Percentiles rank a stretch among this genome's conserved stretches.
phyloP scores from a whole-genome alignment of 306 rosid genomes.

The Cucurbita maxima region DNA sequence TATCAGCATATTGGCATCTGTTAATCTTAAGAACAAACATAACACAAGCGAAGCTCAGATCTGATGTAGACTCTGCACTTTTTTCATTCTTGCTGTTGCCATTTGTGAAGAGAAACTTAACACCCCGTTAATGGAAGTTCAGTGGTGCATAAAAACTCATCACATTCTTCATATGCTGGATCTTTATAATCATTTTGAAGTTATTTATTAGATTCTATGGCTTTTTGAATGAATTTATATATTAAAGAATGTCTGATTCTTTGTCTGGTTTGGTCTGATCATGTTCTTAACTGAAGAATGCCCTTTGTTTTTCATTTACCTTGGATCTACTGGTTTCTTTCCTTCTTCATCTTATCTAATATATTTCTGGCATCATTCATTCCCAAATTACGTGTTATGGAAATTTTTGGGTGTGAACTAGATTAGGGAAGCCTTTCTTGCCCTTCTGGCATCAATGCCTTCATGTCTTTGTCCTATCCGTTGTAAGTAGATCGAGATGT shows the following conservation, averaged over 20 bases:
- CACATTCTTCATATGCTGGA: not conserved
- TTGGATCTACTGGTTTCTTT: not conserved
- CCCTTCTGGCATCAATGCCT: not conserved
- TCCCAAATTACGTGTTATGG: not conserved
- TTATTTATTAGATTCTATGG: not conserved
- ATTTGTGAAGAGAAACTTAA: not conserved
- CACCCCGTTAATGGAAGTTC: not conserved
- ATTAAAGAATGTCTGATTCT: not conserved
- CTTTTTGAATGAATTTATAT: not conserved
- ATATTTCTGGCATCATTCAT: not conserved
- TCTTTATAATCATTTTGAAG: not conserved
- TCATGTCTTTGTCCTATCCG: not conserved
- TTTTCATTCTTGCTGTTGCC: not conserved
- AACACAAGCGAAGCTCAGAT: not conserved
- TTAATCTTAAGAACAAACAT: not conserved
- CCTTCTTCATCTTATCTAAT: not conserved
- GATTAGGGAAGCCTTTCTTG: not conserved
- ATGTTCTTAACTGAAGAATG: not conserved
- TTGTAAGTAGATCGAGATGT: too few relatives aligned
- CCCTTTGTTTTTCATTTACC: not conserved
- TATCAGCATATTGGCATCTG: slow-evolving; percentile 1
- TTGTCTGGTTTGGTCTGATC: not conserved
- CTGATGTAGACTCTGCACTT: slow-evolving; percentile 2
- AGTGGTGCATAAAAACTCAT: not conserved
- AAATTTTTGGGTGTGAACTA: not conserved